A percentile compares a stretch with the other conserved stretches of the same genome.
Evolutionary conservation across 768 basidiomycete species (phyloP).

Genomic region (Auriscalpium orientale): DNA sequence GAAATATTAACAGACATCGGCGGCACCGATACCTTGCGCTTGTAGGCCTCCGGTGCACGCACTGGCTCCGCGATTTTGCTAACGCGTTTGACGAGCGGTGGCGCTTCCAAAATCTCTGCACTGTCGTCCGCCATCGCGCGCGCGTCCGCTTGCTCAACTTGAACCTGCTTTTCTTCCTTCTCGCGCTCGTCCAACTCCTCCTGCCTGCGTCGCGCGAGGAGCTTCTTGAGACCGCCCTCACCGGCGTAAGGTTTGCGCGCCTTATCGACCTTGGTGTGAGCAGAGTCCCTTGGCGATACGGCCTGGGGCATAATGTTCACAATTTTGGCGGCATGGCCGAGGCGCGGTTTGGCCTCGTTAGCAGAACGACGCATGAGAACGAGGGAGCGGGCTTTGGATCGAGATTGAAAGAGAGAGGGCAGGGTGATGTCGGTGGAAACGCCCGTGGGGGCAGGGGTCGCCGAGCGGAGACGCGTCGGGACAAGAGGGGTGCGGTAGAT

Average conservation of each 20-base stretch:
- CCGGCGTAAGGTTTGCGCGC: slow-evolving; percentile 67
- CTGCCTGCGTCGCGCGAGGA: slow-evolving; percentile 53
- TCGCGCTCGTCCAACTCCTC: slow-evolving; percentile 45
- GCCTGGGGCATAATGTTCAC: slow-evolving; percentile 16
- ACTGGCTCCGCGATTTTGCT: slow-evolving; percentile 19
- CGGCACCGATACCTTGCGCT: slow-evolving; percentile 22
- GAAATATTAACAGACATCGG: background rate
- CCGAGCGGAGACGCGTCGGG: slow-evolving; percentile 45
- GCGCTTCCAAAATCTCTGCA: slow-evolving; percentile 16
- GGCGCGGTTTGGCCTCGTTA: slow-evolving; percentile 35
- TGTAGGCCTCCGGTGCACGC: slow-evolving; percentile 18
- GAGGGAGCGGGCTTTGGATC: slow-evolving; percentile 31
- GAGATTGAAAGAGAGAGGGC: slow-evolving; percentile 58
- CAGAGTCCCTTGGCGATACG: slow-evolving; percentile 26
- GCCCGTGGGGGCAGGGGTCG: background rate
- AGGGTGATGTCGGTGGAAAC: slow-evolving; percentile 10
- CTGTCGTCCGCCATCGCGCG: slow-evolving; percentile 27
- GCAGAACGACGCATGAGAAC: slow-evolving; percentile 58
- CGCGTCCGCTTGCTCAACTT: slow-evolving; percentile 21
- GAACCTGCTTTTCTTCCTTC: slow-evolving; percentile 22
- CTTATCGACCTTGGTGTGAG: slow-evolving; percentile 1
- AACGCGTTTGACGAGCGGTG: slow-evolving; percentile 8
- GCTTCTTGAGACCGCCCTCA: slow-evolving; percentile 70
- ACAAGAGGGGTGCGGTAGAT: slow-evolving; percentile 74
- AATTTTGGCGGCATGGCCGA: slow-evolving; percentile 29